Evolutionary conservation across 306 rosid genomes (phyloP).

Genomic region (Citrullus mucosospermus): DNA sequence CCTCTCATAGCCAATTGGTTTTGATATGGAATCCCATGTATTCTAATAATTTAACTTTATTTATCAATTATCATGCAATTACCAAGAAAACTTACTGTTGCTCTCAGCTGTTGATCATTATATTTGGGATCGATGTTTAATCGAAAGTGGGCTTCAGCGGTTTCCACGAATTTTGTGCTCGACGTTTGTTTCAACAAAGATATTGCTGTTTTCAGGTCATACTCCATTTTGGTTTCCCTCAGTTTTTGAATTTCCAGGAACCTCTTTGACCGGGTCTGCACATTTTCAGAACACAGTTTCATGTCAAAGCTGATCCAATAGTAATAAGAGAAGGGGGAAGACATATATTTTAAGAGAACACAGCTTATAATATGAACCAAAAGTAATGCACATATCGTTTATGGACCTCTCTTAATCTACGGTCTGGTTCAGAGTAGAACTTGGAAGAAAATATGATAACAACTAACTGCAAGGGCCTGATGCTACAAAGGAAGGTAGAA

Average conservation of each 20-base stretch:
- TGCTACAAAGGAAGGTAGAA: background rate
- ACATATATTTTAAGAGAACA: background rate
- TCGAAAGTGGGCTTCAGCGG: slow-evolving; percentile 98
- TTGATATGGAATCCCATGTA: too few relatives aligned
- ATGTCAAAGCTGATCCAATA: background rate
- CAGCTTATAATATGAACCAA: background rate
- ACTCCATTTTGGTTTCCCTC: slow-evolving; percentile 76
- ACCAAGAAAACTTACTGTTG: slow-evolving; percentile 62
- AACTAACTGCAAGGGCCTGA: background rate
- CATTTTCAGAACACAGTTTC: background rate
- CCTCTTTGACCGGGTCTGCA: slow-evolving; percentile 77
- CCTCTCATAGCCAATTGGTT: too few relatives aligned
- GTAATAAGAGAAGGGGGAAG: background rate
- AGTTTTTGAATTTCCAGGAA: slow-evolving; percentile 88
- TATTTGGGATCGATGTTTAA: slow-evolving; percentile 96
- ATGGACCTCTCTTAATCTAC: background rate
- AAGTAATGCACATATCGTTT: background rate
- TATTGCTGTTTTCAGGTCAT: slow-evolving; percentile 66
- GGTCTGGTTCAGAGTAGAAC: background rate
- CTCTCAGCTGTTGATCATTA: slow-evolving; percentile 93
- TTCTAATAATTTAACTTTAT: background rate
- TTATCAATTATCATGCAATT: background rate
- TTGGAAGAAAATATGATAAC: background rate
- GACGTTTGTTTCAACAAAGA: slow-evolving; percentile 63
- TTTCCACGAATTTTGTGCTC: slow-evolving; percentile 66